A percentile compares a stretch with the other conserved stretches of the same genome.
Conservation (phyloP, 768 basidiomycete species). For the Tulasnella sp. region DNA sequence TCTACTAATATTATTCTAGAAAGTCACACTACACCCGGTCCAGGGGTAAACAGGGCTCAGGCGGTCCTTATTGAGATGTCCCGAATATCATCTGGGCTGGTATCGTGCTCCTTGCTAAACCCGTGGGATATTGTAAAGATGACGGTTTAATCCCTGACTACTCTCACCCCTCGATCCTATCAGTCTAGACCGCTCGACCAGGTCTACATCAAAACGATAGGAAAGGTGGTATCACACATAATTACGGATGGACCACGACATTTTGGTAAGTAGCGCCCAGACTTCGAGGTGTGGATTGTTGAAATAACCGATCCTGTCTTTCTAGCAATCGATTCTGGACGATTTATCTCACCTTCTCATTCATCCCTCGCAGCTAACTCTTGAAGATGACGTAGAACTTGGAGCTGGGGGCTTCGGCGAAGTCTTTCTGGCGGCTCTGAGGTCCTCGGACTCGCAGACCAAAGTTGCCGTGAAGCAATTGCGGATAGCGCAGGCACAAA, state of each 20-base stretch:
- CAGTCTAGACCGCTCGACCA: too few relatives aligned
- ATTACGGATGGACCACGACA: not conserved
- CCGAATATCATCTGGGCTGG: too few relatives aligned
- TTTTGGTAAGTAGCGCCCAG: not conserved
- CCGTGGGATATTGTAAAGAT: too few relatives aligned
- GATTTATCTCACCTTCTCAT: too few relatives aligned
- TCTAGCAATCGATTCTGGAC: too few relatives aligned
- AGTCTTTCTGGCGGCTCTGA: not conserved
- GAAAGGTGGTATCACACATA: too few relatives aligned
- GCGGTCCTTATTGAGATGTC: conserved; percentile 24
- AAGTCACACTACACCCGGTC: conserved; percentile 19
- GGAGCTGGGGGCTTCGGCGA: not conserved
- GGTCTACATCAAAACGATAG: too few relatives aligned
- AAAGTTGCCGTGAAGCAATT: not conserved
- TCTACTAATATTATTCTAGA: too few relatives aligned
- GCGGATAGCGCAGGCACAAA: not conserved
- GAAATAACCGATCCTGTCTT: not conserved
- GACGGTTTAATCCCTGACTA: too few relatives aligned
- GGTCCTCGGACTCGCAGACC: not conserved
- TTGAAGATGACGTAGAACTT: not conserved
- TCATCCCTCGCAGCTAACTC: not conserved
- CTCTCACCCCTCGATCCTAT: too few relatives aligned
- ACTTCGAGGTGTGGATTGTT: too few relatives aligned
- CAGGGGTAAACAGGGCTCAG: conserved; percentile 15
- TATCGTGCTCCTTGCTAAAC: too few relatives aligned